Evolutionary conservation across 192 early-diverging fungal genomes (phyloP).

Genomic region (Mortierella hygrophila): DNA sequence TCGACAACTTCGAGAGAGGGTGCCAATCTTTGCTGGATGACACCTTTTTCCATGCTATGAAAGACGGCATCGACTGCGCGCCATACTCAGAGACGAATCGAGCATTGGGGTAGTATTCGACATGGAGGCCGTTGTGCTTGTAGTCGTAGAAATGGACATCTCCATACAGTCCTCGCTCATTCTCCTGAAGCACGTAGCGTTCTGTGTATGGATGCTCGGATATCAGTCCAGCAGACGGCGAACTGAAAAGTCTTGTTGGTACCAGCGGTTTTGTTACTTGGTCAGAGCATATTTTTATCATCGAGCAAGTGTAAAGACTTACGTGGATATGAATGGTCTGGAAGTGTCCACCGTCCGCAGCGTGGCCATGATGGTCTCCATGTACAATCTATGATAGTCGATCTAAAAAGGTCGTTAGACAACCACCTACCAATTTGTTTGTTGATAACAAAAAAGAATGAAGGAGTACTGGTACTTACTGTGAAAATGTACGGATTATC

Average conservation of each 20-base stretch:
- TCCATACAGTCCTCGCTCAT: slow-evolving; percentile 33
- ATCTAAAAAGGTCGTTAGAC: not conserved
- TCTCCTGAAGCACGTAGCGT: slow-evolving; percentile 28
- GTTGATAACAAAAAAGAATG: not conserved
- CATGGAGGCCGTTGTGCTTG: slow-evolving; percentile 46
- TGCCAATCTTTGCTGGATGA: slow-evolving; percentile 38
- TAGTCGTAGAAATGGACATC: slow-evolving; percentile 56
- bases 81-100: slow-evolving; percentile 54
- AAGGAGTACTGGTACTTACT: not conserved
- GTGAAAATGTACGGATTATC: slow-evolving; percentile 40
- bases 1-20: slow-evolving; percentile 29
- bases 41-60: slow-evolving; percentile 7
- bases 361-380: slow-evolving; percentile 30
- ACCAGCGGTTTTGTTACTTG: not conserved
- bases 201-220: slow-evolving; percentile 29
- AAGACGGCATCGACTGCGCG: slow-evolving; percentile 49
- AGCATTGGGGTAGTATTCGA: slow-evolving; percentile 37
- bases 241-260: slow-evolving; percentile 2
- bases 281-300: not conserved
- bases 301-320: not conserved
- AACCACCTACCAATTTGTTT: not conserved
- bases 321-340: slow-evolving; percentile 38
- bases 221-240: slow-evolving; percentile 43
- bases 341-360: slow-evolving; percentile 17
- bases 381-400: slow-evolving; percentile 41